Conservation (phyloP, 164 flowering plant genomes). For the Magnolia changhungtana region DNA sequence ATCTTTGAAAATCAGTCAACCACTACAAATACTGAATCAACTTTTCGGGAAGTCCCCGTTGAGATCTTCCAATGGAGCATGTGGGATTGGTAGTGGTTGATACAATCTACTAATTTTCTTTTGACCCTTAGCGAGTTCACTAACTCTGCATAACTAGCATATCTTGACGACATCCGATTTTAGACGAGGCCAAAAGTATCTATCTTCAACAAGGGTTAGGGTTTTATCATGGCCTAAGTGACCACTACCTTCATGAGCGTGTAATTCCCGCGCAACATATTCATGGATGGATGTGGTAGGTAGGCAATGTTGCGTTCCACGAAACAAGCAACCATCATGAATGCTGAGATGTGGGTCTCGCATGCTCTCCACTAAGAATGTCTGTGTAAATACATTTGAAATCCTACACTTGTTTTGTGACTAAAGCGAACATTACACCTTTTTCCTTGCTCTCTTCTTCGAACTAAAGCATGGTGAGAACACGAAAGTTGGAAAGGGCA, state of each 20-base stretch:
- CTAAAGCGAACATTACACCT: too few relatives aligned
- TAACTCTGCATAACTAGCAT: neutral
- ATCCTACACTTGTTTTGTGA: too few relatives aligned
- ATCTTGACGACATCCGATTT: neutral
- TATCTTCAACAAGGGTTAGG: neutral
- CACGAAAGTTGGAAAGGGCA: too few relatives aligned
- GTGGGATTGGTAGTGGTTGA: neutral
- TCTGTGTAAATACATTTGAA: neutral
- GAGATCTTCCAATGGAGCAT: neutral
- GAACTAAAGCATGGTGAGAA: too few relatives aligned
- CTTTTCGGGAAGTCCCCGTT: neutral
- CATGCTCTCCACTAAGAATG: slow-evolving; percentile 1
- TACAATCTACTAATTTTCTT: neutral
- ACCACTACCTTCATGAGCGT: neutral
- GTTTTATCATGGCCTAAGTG: neutral
- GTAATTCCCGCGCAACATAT: neutral
- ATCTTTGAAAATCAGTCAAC: neutral
- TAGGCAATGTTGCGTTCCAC: neutral
- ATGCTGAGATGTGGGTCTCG: neutral
- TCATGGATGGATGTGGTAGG: neutral
- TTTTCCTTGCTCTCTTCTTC: too few relatives aligned
- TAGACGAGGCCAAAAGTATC: neutral
- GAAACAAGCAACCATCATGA: neutral
- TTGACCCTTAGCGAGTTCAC: neutral
- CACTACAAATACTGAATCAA: neutral